Evolutionary conservation across 768 basidiomycete genomes (phyloP), one percentile per base, ranked within the genome.

Genomic region (Phaeotremella skinneri): DNA sequence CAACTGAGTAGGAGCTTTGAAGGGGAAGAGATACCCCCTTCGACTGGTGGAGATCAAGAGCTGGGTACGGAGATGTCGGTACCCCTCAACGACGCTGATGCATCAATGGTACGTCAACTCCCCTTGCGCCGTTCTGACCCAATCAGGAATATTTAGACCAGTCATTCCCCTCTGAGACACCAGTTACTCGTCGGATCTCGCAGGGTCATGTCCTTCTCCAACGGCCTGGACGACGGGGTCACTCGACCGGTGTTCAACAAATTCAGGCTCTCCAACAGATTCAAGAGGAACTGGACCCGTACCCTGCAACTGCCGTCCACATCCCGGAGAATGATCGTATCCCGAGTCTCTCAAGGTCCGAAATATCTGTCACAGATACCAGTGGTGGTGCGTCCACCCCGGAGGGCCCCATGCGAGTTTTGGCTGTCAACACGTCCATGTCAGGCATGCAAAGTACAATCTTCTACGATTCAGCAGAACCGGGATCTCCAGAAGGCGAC

Each of bases 1-100:
- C 68, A 69, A 47, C 57, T 72, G 61, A 73, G 68, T 42, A 45
- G 55, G 21, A 73, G 71, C 31, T 73, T 73, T 41, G 69, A 68
- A 27, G 68, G 61, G 6, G 71, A 70, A n/a, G 62, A 65, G 50
- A 69, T 67, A 20, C 45, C 34, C 26, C 17, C 53, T 21, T 47
- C 27, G 52, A 58, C 9, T 41, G 32, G 26, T n/a, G 47, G 58
- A 3, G 56, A 49, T 13, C 26, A 48, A 1, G 54, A 50, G 14
- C 16, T 67, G 32, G 67, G 63, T 4, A 32, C 50, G 4, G 70
- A 66, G 39, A 32, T 37, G 39, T 66, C 66, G 17, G 53, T 65
- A 6, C 66, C 69, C 7, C 42, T 70, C 53, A 62, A 64, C 14
- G 66, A 67, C 32, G n/a, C n/a, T n/a, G n/a, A 45, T 45, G 37